These are phyloP conservation scores for Tuber aestivum DNA, from an alignment of 495 filamentous ascomycete species.

Conservation along the genomic window DNA sequence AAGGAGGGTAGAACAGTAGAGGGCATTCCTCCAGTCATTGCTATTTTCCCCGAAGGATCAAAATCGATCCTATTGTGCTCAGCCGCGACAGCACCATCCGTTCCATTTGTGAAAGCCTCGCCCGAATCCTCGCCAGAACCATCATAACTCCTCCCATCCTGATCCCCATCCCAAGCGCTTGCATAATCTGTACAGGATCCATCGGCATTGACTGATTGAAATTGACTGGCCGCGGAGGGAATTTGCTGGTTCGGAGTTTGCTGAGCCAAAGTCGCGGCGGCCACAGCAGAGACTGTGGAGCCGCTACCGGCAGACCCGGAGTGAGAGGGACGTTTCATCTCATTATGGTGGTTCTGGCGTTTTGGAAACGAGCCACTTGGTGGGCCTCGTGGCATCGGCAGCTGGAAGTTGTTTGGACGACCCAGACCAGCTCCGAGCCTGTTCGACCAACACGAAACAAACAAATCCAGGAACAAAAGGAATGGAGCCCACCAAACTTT, in stretches of 20 bases:
- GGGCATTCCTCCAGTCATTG: slow-evolving; percentile 21
- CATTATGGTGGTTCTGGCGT: slow-evolving; percentile 37
- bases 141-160: slow-evolving; percentile 30
- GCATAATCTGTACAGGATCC: slow-evolving; percentile 21
- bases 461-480: neutral
- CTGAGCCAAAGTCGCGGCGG: slow-evolving; percentile 14
- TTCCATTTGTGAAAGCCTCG: slow-evolving; percentile 29
- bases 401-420: slow-evolving; percentile 37
- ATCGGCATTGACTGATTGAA: slow-evolving; percentile 28
- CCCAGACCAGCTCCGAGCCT: slow-evolving; percentile 40
- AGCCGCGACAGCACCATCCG: slow-evolving; percentile 30
- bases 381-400: slow-evolving; percentile 43
- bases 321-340: slow-evolving; percentile 36
- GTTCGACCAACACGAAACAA: slow-evolving; percentile 36
- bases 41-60: slow-evolving; percentile 33
- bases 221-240: slow-evolving; percentile 31
- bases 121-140: slow-evolving; percentile 33
- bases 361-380: slow-evolving; percentile 40
- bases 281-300: slow-evolving; percentile 11
- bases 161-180: slow-evolving; percentile 37
- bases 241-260: slow-evolving; percentile 26
- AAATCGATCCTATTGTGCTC: slow-evolving; percentile 42
- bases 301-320: slow-evolving; percentile 34
- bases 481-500: neutral
- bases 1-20: slow-evolving; percentile 80